These are phyloP conservation scores for Phalaenopsis hybrid DNA, from an alignment of 116 monocot genomes.

Conservation along the genomic window DNA sequence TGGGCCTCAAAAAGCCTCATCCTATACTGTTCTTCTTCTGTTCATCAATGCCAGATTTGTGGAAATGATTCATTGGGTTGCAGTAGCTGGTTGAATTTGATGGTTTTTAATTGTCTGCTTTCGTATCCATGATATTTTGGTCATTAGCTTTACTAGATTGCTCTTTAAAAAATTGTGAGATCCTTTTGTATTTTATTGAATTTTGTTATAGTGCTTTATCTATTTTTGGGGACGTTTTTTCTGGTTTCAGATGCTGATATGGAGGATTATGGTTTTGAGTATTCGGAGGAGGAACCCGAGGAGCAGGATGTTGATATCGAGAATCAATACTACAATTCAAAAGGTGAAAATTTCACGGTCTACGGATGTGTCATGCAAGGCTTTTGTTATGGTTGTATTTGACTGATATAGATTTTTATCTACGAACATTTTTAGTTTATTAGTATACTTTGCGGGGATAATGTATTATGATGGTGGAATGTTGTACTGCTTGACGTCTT, in stretches of 20 bases:
- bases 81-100: background rate
- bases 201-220: background rate
- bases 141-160: background rate
- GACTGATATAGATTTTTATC: background rate
- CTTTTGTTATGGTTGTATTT: slow-evolving; percentile 4
- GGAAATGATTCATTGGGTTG: background rate
- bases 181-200: background rate
- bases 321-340: slow-evolving; percentile 98
- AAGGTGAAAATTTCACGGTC: slow-evolving; percentile 35
- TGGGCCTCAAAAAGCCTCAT: background rate
- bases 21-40: too few species aligned
- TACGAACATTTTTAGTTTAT: too few species aligned
- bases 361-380: background rate
- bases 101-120: background rate
- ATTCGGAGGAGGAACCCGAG: slow-evolving; percentile 96
- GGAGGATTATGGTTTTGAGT: slow-evolving; percentile 99
- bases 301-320: slow-evolving; percentile 99
- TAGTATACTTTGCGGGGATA: too few species aligned
- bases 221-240: background rate
- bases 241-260: slow-evolving; percentile 78
- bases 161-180: background rate
- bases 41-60: background rate
- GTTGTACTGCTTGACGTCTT: too few species aligned
- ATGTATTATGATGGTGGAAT: too few species aligned
- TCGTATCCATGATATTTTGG: too few species aligned